Evolutionary conservation across 2,329 filamentous ascomycete genomes (phyloP), one percentile per base, ranked within the genome.

Genomic region (Paraphaeosphaeria minitans): DNA sequence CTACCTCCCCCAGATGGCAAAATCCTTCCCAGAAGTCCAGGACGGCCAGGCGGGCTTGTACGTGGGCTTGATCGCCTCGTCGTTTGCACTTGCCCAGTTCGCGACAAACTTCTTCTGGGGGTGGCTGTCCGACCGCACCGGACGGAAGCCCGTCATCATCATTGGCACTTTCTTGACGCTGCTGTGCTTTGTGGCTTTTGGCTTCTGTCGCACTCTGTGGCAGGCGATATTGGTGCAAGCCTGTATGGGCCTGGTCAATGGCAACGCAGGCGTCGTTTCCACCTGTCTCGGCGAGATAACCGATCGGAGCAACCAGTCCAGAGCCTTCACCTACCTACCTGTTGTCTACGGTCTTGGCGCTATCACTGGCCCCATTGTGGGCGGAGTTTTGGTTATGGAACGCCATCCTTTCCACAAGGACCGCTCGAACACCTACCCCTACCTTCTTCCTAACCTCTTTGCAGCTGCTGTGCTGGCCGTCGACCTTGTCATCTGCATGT

Each of bases 231-330:
- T 92, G 16, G 91, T 97, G 0, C 95, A 99, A 74, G 86, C 90
- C 1, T 80, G 93, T 63, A 97, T 98, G 93, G 95, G 95, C 3
- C 75, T 96, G 54, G 86, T 97, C 53, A 99, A 98, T 75, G 95
- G 95, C 53, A 99, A 99, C 70, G 93, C 95, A 31, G 94, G 92
- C 4, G 89, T 97, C 13, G 93, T 99, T 14, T 94, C 92, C 8
- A 97, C 95, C 0, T 96, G 94, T 50, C 78, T 99, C 50, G 95
- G 95, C 42, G 95, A 99, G 76, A 90, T 99, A 53, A 99, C 95
- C 1, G 93, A 98, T 73, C 87, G 92, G 55, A 95, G 90, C 63
- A 99, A 99, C 75, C 95, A 99, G 82, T 95, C 92, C 71, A 85
- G 86, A 54, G 95, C 93, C 0, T 99, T 99, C 70, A 95, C 91